Conservation (phyloP, 352 stramenopile species). For the Pythium biforme region DNA sequence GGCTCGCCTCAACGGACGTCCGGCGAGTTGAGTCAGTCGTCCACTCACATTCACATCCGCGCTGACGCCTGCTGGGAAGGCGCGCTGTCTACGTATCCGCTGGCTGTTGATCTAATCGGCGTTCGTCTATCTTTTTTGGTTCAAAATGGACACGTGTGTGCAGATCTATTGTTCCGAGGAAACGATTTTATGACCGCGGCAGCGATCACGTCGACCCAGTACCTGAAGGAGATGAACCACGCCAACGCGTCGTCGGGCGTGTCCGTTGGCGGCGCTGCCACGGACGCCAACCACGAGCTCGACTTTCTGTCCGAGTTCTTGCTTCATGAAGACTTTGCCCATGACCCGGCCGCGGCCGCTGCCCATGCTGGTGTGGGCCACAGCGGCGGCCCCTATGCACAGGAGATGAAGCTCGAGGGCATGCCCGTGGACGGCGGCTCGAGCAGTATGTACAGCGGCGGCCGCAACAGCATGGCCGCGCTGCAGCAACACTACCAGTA, state of each 20-base stretch:
- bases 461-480: neutral
- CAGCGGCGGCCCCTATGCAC: neutral
- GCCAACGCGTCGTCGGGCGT: no score
- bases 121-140: neutral
- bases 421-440: constrained; percentile 1
- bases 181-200: constrained; percentile 22
- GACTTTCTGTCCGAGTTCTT: constrained; percentile 55
- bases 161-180: constrained; percentile 23
- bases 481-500: constrained; percentile 14
- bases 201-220: constrained; percentile 13
- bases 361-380: neutral
- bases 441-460: neutral
- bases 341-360: constrained; percentile 8
- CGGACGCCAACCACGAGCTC: constrained; percentile 29
- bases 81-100: constrained; percentile 19
- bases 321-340: constrained; percentile 35
- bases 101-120: constrained; percentile 24
- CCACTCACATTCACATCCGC: neutral
- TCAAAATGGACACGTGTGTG: neutral
- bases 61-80: neutral
- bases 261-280: neutral
- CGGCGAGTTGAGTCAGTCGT: neutral
- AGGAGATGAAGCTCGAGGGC: constrained; percentile 22
- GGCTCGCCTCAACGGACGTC: neutral
- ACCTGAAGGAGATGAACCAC: constrained; percentile 19